Evolutionary conservation across 139 green algal species (phyloP), one percentile per base, ranked within the genome.

Genomic region (Tetraselmis chui): DNA sequence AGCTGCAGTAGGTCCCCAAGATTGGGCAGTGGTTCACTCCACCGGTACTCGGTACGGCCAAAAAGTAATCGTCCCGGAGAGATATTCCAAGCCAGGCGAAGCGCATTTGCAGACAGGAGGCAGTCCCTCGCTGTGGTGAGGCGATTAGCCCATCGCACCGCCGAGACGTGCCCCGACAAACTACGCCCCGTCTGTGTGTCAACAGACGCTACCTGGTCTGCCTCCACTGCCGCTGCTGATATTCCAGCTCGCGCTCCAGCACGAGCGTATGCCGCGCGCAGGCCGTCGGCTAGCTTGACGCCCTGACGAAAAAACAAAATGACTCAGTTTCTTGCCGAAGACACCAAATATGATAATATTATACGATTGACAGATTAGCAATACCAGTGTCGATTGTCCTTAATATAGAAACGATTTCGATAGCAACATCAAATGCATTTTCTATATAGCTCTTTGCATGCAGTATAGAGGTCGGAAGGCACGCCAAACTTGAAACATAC

Each of bases 281-380:
- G 77, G 0, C 78, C 84, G n/a, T 85, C 81, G 1, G 82, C 59
- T 0, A 88, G 75, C 77, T 82, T 83, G 31, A 79, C 30, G 45
- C 45, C 45, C 45, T 67, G 45, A n/a, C n/a, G n/a, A n/a, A n/a
- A n/a, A n/a, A n/a, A n/a, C n/a, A n/a, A n/a, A n/a, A n/a, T n/a
- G n/a, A n/a, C n/a, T n/a, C n/a, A n/a, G n/a, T n/a, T n/a, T n/a
- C n/a, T n/a, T n/a, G n/a, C n/a, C n/a, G n/a, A n/a, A n/a, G n/a
- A n/a, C n/a, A n/a, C n/a, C n/a, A n/a, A n/a, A n/a, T n/a, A n/a
- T n/a, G n/a, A n/a, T n/a, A n/a, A n/a, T n/a, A n/a, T n/a, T n/a
- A n/a, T n/a, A n/a, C n/a, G n/a, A n/a, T n/a, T n/a, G n/a, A n/a
- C n/a, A n/a, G n/a, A n/a, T n/a, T n/a, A n/a, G n/a, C n/a, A n/a